These are phyloP conservation scores for Lachnellula suecica DNA, from an alignment of 2,329 filamentous ascomycete species.

Conservation along the genomic window DNA sequence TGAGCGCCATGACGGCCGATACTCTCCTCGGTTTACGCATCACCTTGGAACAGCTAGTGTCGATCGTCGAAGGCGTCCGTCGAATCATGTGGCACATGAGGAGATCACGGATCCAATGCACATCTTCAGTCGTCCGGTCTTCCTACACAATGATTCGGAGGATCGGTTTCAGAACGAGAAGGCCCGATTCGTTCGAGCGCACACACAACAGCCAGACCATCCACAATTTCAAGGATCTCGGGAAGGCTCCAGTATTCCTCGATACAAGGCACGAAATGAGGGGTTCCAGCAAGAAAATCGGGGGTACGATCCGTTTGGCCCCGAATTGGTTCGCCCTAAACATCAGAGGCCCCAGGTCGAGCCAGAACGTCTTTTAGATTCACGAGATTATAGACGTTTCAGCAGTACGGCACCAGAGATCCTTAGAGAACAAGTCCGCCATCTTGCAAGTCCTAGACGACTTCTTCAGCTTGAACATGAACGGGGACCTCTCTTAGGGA, in stretches of 20 bases:
- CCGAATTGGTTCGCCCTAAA: background rate
- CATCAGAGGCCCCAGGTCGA: background rate
- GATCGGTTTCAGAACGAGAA: background rate
- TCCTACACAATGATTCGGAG: background rate
- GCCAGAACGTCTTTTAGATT: background rate
- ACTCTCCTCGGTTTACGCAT: too few relatives aligned
- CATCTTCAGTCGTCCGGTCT: too few relatives aligned
- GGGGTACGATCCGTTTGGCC: background rate
- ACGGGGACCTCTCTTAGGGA: background rate
- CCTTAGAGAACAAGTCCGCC: background rate
- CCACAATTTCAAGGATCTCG: background rate
- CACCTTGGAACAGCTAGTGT: too few relatives aligned
- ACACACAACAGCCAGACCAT: background rate
- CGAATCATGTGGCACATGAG: too few relatives aligned
- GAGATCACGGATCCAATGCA: too few relatives aligned
- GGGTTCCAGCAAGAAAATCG: background rate
- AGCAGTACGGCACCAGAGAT: background rate
- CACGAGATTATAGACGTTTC: background rate
- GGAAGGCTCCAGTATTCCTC: background rate
- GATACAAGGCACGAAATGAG: background rate
- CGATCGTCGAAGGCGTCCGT: too few relatives aligned
- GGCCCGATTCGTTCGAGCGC: background rate
- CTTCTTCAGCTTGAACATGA: background rate
- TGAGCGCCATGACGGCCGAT: too few relatives aligned
- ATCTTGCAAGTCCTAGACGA: background rate